Evolutionary conservation across 257 asterid genomes (phyloP), one percentile per base, ranked within the genome.

Genomic region (Capsicum rhomboideum): DNA sequence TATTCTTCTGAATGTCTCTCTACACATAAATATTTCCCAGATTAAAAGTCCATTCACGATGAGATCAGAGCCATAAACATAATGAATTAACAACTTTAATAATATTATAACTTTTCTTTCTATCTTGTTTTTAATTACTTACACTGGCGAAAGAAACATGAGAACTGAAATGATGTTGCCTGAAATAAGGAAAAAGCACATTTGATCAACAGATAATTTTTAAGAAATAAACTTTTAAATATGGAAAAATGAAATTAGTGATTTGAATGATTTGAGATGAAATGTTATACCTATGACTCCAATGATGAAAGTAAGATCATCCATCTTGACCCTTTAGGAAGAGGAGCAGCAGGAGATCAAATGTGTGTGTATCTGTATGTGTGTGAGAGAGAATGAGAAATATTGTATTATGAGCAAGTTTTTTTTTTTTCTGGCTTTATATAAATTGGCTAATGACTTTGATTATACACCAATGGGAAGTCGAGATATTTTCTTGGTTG

Each of bases 71-170:
- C 23, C 75, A 29, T 7, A 7, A 13, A 34, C 40, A 34, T 34
- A 34, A 50, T 4, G 14, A 26, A 13, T 9, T 4, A 49, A 50
- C 16, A 75, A 75, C 13, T 49, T 75, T 49, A 28, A 49, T 16
- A 26, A 74, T 13, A 23, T 49, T 49, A 16, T 26, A 26, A 37
- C 13, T 67, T 14, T 12, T 16, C 20, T 31, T 66, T 31, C 21
- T 66, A 8, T 66, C 6, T 21, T 34, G 10, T n/a, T 23, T 40
- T 14, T 52, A 46, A 61, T 10, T 40, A 21, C 91, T 87, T 83
- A 89, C 91, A 81, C 86, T n/a, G 91, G 89, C 2, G 90, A 80
- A 50, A 82, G 84, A 79, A 84, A 87, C 37, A 89, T 84, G 17
- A 89, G 50, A 74, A 86, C 6, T 49, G 91, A 88, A 40, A 58